Evolutionary conservation across 345 rosid genomes (phyloP).

Genomic region (Microcos paniculata): DNA sequence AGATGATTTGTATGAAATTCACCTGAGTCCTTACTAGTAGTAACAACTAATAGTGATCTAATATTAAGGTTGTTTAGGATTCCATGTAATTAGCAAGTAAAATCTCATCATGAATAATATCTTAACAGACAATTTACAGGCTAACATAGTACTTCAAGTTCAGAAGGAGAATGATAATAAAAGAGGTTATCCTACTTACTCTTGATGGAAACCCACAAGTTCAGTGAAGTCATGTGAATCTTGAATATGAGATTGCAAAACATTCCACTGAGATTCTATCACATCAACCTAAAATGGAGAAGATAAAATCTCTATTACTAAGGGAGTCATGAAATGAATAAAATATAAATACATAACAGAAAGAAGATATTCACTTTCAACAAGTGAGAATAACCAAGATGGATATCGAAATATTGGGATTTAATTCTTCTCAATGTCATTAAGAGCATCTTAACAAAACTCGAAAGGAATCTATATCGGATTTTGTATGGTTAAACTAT

Average conservation of each 20-base stretch:
- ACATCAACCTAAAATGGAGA: conserved; percentile 70
- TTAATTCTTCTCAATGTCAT: not conserved
- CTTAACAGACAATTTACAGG: not conserved
- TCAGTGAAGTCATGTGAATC: conserved; percentile 92
- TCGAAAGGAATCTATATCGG: not conserved
- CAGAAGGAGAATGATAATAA: conserved; percentile 8
- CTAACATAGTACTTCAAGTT: not conserved
- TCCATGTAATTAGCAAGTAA: conserved; percentile 11
- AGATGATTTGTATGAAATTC: not conserved
- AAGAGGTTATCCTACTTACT: conserved; percentile 47
- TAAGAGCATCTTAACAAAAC: not conserved
- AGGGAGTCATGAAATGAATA: not conserved
- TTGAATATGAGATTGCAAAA: conserved; percentile 78
- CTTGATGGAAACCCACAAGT: conserved; percentile 95
- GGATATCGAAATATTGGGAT: not conserved
- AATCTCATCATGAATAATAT: not conserved
- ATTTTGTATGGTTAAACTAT: not conserved
- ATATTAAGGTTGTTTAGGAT: not conserved
- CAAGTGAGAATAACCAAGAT: not conserved
- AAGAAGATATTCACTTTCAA: not conserved
- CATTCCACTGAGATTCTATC: conserved; percentile 99
- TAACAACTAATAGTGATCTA: not conserved
- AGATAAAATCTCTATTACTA: not conserved
- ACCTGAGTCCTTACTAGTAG: not conserved
- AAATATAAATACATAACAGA: conserved; percentile 1